These are phyloP conservation scores for Metschnikowia rubicola DNA, from an alignment of 805 yeast species.

Conservation along the genomic window DNA sequence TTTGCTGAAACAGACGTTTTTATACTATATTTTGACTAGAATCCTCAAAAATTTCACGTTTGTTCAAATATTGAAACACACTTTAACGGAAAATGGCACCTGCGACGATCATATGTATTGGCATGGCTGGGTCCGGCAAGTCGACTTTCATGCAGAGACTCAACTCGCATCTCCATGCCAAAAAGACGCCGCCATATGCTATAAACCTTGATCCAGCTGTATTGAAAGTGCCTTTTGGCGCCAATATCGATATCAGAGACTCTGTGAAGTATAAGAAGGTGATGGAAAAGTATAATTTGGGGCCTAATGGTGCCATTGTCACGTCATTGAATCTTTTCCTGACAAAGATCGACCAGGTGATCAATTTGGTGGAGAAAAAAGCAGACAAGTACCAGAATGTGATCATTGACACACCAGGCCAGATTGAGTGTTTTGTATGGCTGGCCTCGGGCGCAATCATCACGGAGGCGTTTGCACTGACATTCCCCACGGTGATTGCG, in stretches of 20 bases:
- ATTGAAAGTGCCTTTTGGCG: slow-evolving; percentile 85
- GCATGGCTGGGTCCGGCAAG: slow-evolving; percentile 77
- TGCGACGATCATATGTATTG: slow-evolving; percentile 43
- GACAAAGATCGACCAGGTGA: slow-evolving; percentile 95
- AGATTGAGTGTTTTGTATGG: slow-evolving; percentile 98
- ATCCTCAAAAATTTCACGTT: too few species aligned
- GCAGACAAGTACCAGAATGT: slow-evolving; percentile 57
- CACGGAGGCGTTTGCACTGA: slow-evolving; percentile 93
- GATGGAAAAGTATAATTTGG: slow-evolving; percentile 91
- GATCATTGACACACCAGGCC: slow-evolving; percentile 97
- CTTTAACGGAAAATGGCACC: slow-evolving; percentile 12
- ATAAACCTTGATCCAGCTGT: slow-evolving; percentile 97
- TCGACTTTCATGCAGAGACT: slow-evolving; percentile 96
- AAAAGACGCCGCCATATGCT: slow-evolving; percentile 79
- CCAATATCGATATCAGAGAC: slow-evolving; percentile 94
- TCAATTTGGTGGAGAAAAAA: slow-evolving; percentile 78
- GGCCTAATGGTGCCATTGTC: slow-evolving; percentile 98
- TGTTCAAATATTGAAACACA: neutral
- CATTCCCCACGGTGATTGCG: slow-evolving; percentile 93
- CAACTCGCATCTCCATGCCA: slow-evolving; percentile 79
- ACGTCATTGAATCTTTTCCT: slow-evolving; percentile 89
- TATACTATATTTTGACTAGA: too few species aligned
- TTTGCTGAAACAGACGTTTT: neutral
- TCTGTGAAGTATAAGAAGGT: slow-evolving; percentile 93
- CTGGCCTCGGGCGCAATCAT: slow-evolving; percentile 95